Conservation (phyloP, 2,329 filamentous ascomycete species). For the Arthrocladium fulminans region DNA sequence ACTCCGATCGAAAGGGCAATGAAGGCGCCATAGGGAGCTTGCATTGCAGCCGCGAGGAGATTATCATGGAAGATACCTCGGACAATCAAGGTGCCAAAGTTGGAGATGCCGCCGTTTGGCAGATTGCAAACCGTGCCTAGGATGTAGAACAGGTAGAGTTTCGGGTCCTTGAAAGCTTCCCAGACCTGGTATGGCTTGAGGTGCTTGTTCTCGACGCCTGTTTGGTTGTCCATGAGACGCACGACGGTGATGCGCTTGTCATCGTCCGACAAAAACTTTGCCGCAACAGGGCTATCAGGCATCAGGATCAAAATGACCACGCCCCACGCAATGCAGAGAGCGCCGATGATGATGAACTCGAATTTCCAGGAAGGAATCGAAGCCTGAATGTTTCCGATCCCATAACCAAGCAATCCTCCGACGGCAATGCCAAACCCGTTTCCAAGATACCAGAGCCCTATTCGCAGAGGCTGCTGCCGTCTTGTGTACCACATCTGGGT, state of each 20-base stretch:
- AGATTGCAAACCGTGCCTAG: conserved; percentile 44
- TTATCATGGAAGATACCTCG: conserved; percentile 28
- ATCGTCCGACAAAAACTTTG: conserved; percentile 41
- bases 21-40: conserved; percentile 41
- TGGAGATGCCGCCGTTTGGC: conserved; percentile 50
- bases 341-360: conserved; percentile 56
- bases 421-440: conserved; percentile 40
- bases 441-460: conserved; percentile 49
- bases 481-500: conserved; percentile 54
- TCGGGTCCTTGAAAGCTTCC: conserved; percentile 51
- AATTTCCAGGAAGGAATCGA: conserved; percentile 55
- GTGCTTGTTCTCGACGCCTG: conserved; percentile 49
- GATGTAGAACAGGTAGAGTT: conserved; percentile 50
- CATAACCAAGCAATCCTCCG: conserved; percentile 33
- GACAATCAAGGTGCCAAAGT: conserved; percentile 53
- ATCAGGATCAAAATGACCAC: conserved; percentile 49
- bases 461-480: conserved; percentile 52
- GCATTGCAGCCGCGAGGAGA: conserved; percentile 46
- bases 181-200: conserved; percentile 47
- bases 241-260: conserved; percentile 50
- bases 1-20: conserved; percentile 43
- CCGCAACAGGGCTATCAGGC: conserved; percentile 50
- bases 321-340: conserved; percentile 52
- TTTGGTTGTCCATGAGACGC: conserved; percentile 49
- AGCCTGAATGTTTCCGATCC: conserved; percentile 32